These are phyloP conservation scores for Russula emetica DNA, from an alignment of 768 basidiomycete species.

Conservation along the genomic window DNA sequence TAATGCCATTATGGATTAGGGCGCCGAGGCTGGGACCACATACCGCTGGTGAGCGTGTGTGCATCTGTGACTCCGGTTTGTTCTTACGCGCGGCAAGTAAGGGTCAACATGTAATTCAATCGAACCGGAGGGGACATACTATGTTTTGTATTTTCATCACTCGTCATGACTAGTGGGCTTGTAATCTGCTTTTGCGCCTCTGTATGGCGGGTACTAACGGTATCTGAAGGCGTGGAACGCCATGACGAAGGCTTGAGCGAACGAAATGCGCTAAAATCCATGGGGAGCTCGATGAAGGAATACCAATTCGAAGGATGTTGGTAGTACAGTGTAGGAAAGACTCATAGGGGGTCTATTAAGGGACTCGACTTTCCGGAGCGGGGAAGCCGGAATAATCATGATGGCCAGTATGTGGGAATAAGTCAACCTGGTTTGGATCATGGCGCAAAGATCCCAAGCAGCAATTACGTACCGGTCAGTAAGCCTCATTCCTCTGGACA, in stretches of 20 bases:
- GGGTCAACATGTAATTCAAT: too few relatives aligned
- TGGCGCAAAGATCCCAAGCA: too few relatives aligned
- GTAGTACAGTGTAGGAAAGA: too few relatives aligned
- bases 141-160: not conserved
- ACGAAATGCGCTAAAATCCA: constrained; percentile 12
- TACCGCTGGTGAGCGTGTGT: not conserved
- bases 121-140: not conserved
- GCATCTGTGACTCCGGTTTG: not conserved
- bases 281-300: not conserved
- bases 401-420: too few relatives aligned
- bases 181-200: not conserved
- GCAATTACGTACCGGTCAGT: too few relatives aligned
- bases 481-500: too few relatives aligned
- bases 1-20: not conserved
- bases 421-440: too few relatives aligned
- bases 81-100: not conserved
- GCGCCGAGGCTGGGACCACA: not conserved
- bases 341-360: too few relatives aligned
- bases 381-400: too few relatives aligned
- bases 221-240: not conserved
- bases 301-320: not conserved
- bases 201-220: not conserved
- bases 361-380: too few relatives aligned
- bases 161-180: not conserved
- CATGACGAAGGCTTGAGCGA: constrained; percentile 1